Conservation (phyloP, 148 eudicot genomes). For the Beta vulgaris region DNA sequence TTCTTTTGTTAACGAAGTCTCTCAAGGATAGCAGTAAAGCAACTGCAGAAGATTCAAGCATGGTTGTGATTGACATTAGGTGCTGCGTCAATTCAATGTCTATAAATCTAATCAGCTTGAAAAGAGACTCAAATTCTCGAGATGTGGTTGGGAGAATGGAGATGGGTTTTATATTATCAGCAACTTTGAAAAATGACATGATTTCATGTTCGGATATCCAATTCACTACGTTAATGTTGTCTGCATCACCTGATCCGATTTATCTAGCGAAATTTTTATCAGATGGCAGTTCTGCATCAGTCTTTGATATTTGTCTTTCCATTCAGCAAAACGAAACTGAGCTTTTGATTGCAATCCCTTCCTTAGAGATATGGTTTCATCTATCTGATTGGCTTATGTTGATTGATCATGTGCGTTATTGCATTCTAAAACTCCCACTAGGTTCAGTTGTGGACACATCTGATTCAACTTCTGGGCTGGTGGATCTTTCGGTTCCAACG, state of each 20-base stretch:
- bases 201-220: conserved; percentile 38
- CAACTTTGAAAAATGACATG: conserved; percentile 46
- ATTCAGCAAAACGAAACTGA: conserved; percentile 35
- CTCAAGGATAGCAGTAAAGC: conserved; percentile 28
- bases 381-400: conserved; percentile 60
- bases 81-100: conserved; percentile 44
- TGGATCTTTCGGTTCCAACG: conserved; percentile 28
- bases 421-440: conserved; percentile 26
- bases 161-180: conserved; percentile 49
- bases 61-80: conserved; percentile 39
- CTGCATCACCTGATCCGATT: conserved; percentile 43
- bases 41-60: conserved; percentile 33
- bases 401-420: conserved; percentile 42
- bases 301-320: conserved; percentile 46
- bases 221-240: conserved; percentile 49
- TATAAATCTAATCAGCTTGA: conserved; percentile 34
- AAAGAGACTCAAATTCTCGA: conserved; percentile 30
- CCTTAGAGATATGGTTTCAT: conserved; percentile 70
- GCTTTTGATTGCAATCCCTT: conserved; percentile 54
- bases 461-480: conserved; percentile 21
- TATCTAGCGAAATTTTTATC: conserved; percentile 51
- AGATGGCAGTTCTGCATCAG: conserved; percentile 42
- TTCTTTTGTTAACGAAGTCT: conserved; percentile 47
- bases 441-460: conserved; percentile 20
- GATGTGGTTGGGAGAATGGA: conserved; percentile 53